A percentile compares a stretch with the other conserved stretches of the same genome.
These are phyloP conservation scores for Aspergillus aculeatus DNA, from an alignment of 2,329 filamentous ascomycete genomes.

Conservation along the genomic window DNA sequence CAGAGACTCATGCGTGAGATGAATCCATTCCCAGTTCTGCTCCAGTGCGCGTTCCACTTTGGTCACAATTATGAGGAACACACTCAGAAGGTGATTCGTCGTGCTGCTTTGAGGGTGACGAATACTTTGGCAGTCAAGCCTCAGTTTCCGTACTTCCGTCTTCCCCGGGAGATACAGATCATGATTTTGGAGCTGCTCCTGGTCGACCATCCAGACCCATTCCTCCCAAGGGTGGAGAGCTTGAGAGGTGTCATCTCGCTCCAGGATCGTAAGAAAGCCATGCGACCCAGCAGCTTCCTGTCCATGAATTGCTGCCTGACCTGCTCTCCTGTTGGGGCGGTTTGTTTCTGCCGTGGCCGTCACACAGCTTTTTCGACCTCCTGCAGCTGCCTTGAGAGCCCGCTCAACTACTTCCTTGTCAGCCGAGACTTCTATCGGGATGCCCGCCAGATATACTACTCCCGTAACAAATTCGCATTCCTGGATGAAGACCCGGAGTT, in stretches of 20 bases:
- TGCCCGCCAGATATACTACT: constrained; percentile 22
- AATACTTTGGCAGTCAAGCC: constrained; percentile 8
- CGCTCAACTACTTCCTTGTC: constrained; percentile 26
- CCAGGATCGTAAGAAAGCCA: constrained; percentile 14
- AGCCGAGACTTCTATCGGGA: constrained; percentile 24
- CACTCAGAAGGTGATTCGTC: constrained; percentile 15
- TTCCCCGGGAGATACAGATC: constrained; percentile 30
- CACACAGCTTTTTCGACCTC: constrained; percentile 26
- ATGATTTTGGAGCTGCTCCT: constrained; percentile 23
- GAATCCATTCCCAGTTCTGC: constrained; percentile 22
- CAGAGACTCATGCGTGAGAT: constrained; percentile 15
- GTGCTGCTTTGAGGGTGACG: constrained; percentile 19
- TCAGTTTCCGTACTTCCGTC: constrained; percentile 22
- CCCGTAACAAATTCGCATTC: constrained; percentile 22
- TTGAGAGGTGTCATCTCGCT: constrained; percentile 14
- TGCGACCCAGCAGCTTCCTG: constrained; percentile 1
- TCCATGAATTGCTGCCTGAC: constrained; percentile 23
- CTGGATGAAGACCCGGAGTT: constrained; percentile 24
- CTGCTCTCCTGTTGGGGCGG: constrained; percentile 20
- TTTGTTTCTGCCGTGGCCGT: constrained; percentile 23
- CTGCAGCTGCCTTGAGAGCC: constrained; percentile 25
- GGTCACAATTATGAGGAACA: constrained; percentile 14
- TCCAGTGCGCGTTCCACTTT: constrained; percentile 24
- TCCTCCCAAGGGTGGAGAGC: constrained; percentile 9
- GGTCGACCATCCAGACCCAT: constrained; percentile 16